Evolutionary conservation across 371 early-diverging fungal genomes (phyloP).

Genomic region (Lichtheimia hyalospora): DNA sequence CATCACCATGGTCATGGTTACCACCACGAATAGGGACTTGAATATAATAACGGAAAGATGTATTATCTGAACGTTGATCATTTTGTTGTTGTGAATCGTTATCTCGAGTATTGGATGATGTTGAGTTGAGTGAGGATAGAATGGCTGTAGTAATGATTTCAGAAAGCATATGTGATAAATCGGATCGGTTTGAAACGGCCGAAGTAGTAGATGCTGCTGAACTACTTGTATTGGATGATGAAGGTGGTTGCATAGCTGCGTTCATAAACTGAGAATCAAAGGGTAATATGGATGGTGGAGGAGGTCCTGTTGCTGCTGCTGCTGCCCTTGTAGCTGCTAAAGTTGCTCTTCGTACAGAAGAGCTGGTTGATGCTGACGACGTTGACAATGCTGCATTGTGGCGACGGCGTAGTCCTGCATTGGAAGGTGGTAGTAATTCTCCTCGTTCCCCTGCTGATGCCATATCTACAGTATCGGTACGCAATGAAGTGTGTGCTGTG

Average conservation of each 20-base stretch:
- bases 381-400: slow-evolving; percentile 1
- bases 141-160: slow-evolving; percentile 25
- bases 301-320: slow-evolving; percentile 26
- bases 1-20: not conserved
- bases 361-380: slow-evolving; percentile 11
- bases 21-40: slow-evolving; percentile 3
- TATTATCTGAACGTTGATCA: slow-evolving; percentile 1
- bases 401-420: not conserved
- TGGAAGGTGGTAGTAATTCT: not conserved
- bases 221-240: slow-evolving; percentile 7
- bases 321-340: slow-evolving; percentile 25
- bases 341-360: slow-evolving; percentile 24
- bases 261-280: slow-evolving; percentile 3
- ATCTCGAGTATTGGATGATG: slow-evolving; percentile 3
- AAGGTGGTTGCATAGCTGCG: not conserved
- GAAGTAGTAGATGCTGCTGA: slow-evolving; percentile 26
- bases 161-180: slow-evolving; percentile 24
- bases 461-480: not conserved
- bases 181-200: slow-evolving; percentile 18
- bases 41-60: slow-evolving; percentile 4
- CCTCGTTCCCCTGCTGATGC: not conserved
- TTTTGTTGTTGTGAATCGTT: slow-evolving; percentile 4
- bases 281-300: slow-evolving; percentile 2
- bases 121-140: slow-evolving; percentile 13
- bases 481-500: not conserved